Evolutionary conservation across 208 protist species (phyloP).

Genomic region (Leptomonas seymouri): DNA sequence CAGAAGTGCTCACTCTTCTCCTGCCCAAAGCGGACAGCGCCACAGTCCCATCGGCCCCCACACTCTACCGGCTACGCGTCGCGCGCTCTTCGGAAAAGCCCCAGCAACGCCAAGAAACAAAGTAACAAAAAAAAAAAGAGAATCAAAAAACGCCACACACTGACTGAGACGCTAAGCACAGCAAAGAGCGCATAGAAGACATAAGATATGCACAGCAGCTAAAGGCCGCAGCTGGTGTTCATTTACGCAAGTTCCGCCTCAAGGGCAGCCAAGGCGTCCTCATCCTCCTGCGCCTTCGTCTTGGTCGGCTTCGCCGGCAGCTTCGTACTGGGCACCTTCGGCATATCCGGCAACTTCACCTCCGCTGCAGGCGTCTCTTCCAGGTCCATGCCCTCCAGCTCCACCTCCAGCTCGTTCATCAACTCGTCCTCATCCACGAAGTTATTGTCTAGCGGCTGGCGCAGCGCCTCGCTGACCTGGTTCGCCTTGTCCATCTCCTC

Average conservation of each 20-base stretch:
- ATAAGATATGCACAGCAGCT: no score
- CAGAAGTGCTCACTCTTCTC: no score
- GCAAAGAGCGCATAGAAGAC: no score
- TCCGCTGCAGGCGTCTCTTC: conserved; percentile 33
- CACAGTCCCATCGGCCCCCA: no score
- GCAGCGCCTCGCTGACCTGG: conserved; percentile 80
- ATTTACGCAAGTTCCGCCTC: conserved; percentile 69
- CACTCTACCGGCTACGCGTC: no score
- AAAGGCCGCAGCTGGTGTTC: not conserved
- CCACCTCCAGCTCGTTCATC: conserved; percentile 80
- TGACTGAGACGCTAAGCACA: no score
- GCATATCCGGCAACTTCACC: conserved; percentile 32
- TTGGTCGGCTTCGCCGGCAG: conserved; percentile 48
- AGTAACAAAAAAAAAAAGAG: no score
- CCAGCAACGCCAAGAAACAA: no score
- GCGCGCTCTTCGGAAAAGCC: no score
- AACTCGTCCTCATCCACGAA: conserved; percentile 87
- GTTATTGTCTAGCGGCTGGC: conserved; percentile 79
- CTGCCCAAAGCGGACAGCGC: no score
- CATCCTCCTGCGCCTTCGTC: conserved; percentile 63
- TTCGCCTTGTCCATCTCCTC: conserved; percentile 94
- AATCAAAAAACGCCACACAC: no score
- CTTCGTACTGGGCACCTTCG: conserved; percentile 31
- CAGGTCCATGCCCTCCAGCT: conserved; percentile 47
- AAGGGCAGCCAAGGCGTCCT: conserved; percentile 68